Evolutionary conservation across 2,329 filamentous ascomycete species (phyloP), one percentile per base, ranked within the genome.

Genomic region (Cladosporium cucumerinum): DNA sequence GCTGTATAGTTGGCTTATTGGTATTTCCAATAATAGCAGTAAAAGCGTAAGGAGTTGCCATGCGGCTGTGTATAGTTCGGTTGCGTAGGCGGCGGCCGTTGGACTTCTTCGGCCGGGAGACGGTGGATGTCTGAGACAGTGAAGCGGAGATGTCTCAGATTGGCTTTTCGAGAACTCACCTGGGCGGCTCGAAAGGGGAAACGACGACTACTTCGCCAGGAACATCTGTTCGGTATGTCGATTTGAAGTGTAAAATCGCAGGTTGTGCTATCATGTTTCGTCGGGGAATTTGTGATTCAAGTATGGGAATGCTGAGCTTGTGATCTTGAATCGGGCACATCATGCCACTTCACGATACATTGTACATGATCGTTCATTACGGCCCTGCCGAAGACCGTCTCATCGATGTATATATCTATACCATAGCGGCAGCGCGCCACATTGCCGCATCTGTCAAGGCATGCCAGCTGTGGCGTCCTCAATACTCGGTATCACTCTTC

Each of bases 81-180:
- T 58, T 58, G 55, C 55, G 54, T 25, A 16, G 30, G n/a, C 14
- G 32, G 55, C 34, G 55, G 10, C 36, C 55, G 25, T 58, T 58
- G 55, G 11, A 57, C 3, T 34, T 25, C 34, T 25, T 46, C 30
- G 55, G 55, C 55, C 39, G 28, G 28, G 58, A 61, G 58, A 51
- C 32, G 25, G 16, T 52, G n/a, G n/a, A 51, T 61, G 60, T 62
- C 60, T 62, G 34, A 62, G 51, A 54, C 51, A 54, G n/a, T 5
- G 5, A 1, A 54, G 51, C 51, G 6, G 51, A 46, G 51, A 32
- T 54, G 51, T 54, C 51, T 54, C 39, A 62, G 34, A 12, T 43
- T 26, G 18, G 34, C 7, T 7, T 28, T 52, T 51, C 21, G 5
- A 11, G 16, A 32, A 23, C 28, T 46, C 18, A 10, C 32, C 3